Conservation (phyloP, 2,329 filamentous ascomycete genomes). For the Verticillium albo-atrum region DNA sequence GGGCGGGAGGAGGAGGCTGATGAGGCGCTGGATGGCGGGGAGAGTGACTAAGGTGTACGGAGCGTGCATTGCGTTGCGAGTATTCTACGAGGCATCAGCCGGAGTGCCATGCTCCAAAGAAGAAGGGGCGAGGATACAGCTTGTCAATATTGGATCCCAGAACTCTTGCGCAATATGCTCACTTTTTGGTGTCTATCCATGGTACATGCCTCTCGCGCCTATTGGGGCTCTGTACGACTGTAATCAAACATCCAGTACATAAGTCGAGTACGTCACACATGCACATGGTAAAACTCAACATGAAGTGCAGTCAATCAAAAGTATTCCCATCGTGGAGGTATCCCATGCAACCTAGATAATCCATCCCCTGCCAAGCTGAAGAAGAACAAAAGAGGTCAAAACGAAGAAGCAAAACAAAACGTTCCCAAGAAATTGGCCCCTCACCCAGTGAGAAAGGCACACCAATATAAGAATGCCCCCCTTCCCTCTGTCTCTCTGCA, state of each 20-base stretch:
- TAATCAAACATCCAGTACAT: no score
- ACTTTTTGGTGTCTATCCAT: neutral
- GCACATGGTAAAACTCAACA: neutral
- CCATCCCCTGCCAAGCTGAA: slow-evolving; percentile 1
- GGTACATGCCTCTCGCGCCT: no score
- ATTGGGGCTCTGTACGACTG: no score
- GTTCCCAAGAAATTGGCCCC: neutral
- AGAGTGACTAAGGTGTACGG: slow-evolving; percentile 49
- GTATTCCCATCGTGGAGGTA: slow-evolving; percentile 5
- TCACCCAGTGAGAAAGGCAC: neutral
- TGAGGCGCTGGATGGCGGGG: slow-evolving; percentile 59
- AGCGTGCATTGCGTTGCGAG: no score
- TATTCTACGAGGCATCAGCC: no score
- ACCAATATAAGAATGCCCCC: neutral
- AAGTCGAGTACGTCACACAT: no score
- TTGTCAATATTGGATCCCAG: no score
- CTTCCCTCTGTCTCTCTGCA: neutral
- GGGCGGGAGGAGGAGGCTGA: slow-evolving; percentile 49
- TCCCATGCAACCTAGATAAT: slow-evolving; percentile 5
- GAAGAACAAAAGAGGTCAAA: slow-evolving; percentile 8
- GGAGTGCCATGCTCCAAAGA: neutral
- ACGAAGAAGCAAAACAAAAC: slow-evolving; percentile 4
- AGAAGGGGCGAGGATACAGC: no score
- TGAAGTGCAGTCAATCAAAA: neutral
- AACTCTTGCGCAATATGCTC: neutral